Conservation (phyloP, 768 basidiomycete species). For the Lactarius indigo region DNA sequence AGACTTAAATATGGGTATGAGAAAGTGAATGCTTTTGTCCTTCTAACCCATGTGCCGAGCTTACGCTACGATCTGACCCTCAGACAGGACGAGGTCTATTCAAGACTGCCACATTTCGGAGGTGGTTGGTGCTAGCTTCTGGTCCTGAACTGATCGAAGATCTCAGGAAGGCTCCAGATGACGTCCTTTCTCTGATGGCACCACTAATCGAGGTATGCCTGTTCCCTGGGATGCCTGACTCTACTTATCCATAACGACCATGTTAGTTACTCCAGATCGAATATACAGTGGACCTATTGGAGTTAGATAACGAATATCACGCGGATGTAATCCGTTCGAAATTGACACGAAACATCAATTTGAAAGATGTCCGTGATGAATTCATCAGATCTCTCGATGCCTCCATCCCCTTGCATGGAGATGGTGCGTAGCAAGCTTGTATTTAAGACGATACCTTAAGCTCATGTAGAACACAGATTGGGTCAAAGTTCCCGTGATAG, state of each 20-base stretch:
- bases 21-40: background rate
- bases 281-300: background rate
- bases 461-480: background rate
- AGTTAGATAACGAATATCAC: background rate
- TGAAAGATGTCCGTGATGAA: background rate
- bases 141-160: background rate
- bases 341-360: background rate
- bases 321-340: background rate
- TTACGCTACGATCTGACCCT: background rate
- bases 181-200: background rate
- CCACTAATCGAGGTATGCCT: background rate
- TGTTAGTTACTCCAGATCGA: background rate
- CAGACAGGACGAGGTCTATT: background rate
- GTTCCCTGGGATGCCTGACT: background rate
- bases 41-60: background rate
- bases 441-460: background rate
- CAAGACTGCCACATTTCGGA: background rate
- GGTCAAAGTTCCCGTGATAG: background rate
- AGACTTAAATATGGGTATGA: background rate
- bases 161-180: background rate
- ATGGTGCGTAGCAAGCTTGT: background rate
- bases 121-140: background rate
- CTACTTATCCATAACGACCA: background rate
- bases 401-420: background rate
- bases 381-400: background rate